phyloP scores from a whole-genome alignment of 148 eudicot genomes.

The Rhododendron ovatum region DNA sequence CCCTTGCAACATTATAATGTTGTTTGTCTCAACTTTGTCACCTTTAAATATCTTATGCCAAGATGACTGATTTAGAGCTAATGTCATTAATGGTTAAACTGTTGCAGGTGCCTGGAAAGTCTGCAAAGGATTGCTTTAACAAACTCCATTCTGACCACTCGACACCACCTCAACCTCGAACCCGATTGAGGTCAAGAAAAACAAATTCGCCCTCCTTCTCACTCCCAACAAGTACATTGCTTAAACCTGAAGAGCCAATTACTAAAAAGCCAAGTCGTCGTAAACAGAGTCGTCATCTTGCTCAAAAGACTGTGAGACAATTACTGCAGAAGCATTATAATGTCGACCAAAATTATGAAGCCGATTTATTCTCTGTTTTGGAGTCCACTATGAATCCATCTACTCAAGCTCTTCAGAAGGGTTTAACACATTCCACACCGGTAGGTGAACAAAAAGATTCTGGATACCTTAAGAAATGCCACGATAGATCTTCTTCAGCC shows the following conservation, averaged over 20 bases:
- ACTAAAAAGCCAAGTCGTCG: constrained; percentile 24
- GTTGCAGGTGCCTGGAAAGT: constrained; percentile 86
- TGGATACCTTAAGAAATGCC: constrained; percentile 27
- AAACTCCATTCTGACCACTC: constrained; percentile 58
- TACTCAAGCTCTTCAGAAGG: constrained; percentile 19
- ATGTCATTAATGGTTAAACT: constrained; percentile 1
- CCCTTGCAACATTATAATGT: not conserved
- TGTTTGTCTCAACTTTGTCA: not conserved
- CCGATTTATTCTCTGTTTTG: constrained; percentile 55
- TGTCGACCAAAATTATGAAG: constrained; percentile 38
- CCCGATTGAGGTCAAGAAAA: constrained; percentile 43
- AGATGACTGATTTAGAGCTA: not conserved
- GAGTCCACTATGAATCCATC: constrained; percentile 37
- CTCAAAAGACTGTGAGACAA: constrained; percentile 62
- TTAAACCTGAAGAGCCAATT: constrained; percentile 33
- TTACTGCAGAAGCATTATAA: constrained; percentile 54
- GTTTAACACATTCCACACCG: constrained; percentile 37
- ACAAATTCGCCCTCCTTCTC: constrained; percentile 30
- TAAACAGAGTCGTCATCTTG: constrained; percentile 39
- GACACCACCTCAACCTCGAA: constrained; percentile 57
- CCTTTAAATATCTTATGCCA: not conserved
- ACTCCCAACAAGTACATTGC: constrained; percentile 40
- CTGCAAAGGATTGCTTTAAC: constrained; percentile 87
- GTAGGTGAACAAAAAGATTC: constrained; percentile 17
- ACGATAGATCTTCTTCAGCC: constrained; percentile 38